Evolutionary conservation across 352 stramenopile species (phyloP).

Genomic region (Paralagenidium karlingii): DNA sequence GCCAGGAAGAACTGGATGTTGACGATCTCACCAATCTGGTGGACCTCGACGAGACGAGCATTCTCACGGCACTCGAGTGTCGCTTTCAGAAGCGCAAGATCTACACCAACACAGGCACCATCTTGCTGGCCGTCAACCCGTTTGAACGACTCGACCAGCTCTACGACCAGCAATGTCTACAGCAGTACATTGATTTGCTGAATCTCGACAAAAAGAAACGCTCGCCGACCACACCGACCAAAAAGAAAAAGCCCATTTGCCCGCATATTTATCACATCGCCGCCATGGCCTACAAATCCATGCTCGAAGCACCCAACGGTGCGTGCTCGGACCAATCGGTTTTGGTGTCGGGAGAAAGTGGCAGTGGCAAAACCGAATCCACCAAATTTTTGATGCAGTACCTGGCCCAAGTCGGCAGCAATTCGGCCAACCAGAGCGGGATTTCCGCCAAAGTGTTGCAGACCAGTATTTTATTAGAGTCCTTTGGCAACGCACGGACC

Average conservation of each 20-base stretch:
- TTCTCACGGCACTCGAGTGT: conserved; percentile 51
- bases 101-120: conserved; percentile 76
- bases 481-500: conserved; percentile 82
- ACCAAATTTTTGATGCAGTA: conserved; percentile 87
- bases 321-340: conserved; percentile 67
- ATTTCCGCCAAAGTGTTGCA: conserved; percentile 85
- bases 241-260: conserved; percentile 13
- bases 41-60: conserved; percentile 53
- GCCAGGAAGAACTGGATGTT: conserved; percentile 29
- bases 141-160: conserved; percentile 55
- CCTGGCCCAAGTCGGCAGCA: conserved; percentile 45
- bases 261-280: conserved; percentile 82
- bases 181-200: conserved; percentile 27
- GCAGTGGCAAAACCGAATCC: conserved; percentile 82
- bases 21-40: conserved; percentile 77
- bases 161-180: conserved; percentile 42
- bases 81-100: conserved; percentile 67
- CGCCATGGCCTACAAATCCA: conserved; percentile 65
- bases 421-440: conserved; percentile 10
- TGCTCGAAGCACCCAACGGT: conserved; percentile 49
- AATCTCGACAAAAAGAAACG: background rate
- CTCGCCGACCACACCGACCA: background rate
- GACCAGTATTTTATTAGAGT: conserved; percentile 84
- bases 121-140: conserved; percentile 75
- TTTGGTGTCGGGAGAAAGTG: conserved; percentile 76